A percentile compares a stretch with the other conserved stretches of the same genome.
phyloP scores from a whole-genome alignment of 768 basidiomycete species.

The Serendipita sp. region DNA sequence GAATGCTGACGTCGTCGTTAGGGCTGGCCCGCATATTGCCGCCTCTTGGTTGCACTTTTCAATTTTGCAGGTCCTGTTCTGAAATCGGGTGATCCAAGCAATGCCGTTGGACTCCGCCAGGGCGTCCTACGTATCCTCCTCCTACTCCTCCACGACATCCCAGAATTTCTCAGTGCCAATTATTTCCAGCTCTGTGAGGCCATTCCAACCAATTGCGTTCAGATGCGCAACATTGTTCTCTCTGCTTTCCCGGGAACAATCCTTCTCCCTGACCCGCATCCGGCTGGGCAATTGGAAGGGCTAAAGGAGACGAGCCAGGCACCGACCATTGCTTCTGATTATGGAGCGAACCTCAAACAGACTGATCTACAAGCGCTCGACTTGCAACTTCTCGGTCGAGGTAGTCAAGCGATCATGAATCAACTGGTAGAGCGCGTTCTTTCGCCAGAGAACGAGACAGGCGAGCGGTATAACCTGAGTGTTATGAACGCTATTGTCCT shows the following conservation, averaged over 20 bases:
- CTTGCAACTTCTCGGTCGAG: slow-evolving; percentile 67
- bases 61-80: slow-evolving; percentile 90
- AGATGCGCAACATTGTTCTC: slow-evolving; percentile 91
- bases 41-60: slow-evolving; percentile 81
- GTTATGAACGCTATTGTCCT: slow-evolving; percentile 89
- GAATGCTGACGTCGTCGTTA: slow-evolving; percentile 18
- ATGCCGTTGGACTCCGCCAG: slow-evolving; percentile 76
- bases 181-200: slow-evolving; percentile 92
- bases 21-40: slow-evolving; percentile 96
- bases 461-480: slow-evolving; percentile 68
- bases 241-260: slow-evolving; percentile 81
- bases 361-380: slow-evolving; percentile 77
- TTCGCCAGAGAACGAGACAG: slow-evolving; percentile 28
- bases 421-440: slow-evolving; percentile 66
- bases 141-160: slow-evolving; percentile 96
- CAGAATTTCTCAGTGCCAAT: slow-evolving; percentile 93
- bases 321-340: slow-evolving; percentile 84
- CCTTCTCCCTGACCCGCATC: slow-evolving; percentile 70
- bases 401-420: slow-evolving; percentile 52
- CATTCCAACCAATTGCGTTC: slow-evolving; percentile 84
- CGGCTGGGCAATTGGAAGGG: slow-evolving; percentile 33
- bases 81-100: slow-evolving; percentile 61
- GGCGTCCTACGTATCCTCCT: slow-evolving; percentile 81
- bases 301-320: slow-evolving; percentile 81
- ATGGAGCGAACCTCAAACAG: slow-evolving; percentile 62